Evolutionary conservation across 176 grass and related monocot genomes (phyloP).

Genomic region (Avena atlantica): DNA sequence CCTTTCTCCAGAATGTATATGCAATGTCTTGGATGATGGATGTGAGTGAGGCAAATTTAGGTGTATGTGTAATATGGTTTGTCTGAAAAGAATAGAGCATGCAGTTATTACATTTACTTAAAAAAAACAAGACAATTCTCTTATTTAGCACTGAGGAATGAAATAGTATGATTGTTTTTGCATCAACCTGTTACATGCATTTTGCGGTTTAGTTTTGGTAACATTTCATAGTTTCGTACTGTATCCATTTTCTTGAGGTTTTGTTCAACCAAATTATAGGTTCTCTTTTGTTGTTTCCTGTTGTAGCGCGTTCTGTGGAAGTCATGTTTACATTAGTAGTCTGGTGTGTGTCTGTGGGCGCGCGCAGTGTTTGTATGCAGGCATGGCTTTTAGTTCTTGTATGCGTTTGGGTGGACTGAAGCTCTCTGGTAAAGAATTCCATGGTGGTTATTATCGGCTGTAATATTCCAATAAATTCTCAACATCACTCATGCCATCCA

Average conservation of each 20-base stretch:
- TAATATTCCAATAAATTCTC: neutral
- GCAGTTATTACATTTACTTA: neutral
- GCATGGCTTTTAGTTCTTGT: too few relatives aligned
- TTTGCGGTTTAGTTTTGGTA: constrained; percentile 18
- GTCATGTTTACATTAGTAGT: too few relatives aligned
- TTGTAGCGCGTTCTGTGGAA: too few relatives aligned
- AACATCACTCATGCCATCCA: neutral
- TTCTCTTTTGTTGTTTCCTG: neutral
- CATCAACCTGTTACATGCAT: neutral
- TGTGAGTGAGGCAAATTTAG: neutral
- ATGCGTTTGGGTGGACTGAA: too few relatives aligned
- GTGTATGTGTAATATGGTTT: neutral
- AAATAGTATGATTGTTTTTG: constrained; percentile 2
- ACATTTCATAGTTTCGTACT: neutral
- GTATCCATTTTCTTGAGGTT: neutral
- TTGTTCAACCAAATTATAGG: neutral
- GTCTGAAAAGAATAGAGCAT: neutral
- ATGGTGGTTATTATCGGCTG: neutral
- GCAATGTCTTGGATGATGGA: constrained; percentile 19
- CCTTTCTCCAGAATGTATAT: constrained; percentile 11
- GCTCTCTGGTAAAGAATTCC: neutral
- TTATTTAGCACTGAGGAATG: neutral
- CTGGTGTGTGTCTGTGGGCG: too few relatives aligned
- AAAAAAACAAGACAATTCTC: neutral
- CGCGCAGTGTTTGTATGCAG: too few relatives aligned